Conservation (phyloP, 148 eudicot genomes). For the Pouteria glomerata region DNA sequence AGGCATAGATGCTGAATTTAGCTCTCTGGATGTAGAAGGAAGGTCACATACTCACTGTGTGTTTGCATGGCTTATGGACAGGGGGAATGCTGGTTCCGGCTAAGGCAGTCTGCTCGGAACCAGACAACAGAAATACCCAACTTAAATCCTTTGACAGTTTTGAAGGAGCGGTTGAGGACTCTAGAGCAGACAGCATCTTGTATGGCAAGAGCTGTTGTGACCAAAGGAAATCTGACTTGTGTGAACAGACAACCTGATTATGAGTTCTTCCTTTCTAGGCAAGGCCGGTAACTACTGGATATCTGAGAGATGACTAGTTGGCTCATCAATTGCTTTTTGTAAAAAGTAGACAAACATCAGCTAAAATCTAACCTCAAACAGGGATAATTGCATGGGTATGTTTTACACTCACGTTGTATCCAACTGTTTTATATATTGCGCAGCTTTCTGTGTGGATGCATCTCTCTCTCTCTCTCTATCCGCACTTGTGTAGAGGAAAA, state of each 20-base stretch:
- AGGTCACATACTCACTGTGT: background rate
- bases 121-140: slow-evolving; percentile 7
- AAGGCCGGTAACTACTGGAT: slow-evolving; percentile 8
- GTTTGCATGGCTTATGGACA: slow-evolving; percentile 15
- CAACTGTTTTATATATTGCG: too few relatives aligned
- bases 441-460: too few relatives aligned
- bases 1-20: background rate
- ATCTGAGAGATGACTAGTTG: background rate
- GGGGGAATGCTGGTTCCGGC: slow-evolving; percentile 48
- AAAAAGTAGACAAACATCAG: background rate
- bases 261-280: slow-evolving; percentile 44
- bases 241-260: slow-evolving; percentile 52
- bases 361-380: background rate
- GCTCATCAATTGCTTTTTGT: background rate
- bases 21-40: background rate
- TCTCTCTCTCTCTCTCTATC: too few relatives aligned
- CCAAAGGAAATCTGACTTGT: slow-evolving; percentile 22
- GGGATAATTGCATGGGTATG: too few relatives aligned
- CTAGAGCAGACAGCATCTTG: slow-evolving; percentile 42
- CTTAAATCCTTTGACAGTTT: slow-evolving; percentile 14
- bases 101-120: slow-evolving; percentile 11
- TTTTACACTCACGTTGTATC: too few relatives aligned
- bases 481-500: too few relatives aligned
- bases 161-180: slow-evolving; percentile 41
- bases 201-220: slow-evolving; percentile 41